Conservation (phyloP, 495 filamentous ascomycete genomes). For the Aspergillus taichungensis region DNA sequence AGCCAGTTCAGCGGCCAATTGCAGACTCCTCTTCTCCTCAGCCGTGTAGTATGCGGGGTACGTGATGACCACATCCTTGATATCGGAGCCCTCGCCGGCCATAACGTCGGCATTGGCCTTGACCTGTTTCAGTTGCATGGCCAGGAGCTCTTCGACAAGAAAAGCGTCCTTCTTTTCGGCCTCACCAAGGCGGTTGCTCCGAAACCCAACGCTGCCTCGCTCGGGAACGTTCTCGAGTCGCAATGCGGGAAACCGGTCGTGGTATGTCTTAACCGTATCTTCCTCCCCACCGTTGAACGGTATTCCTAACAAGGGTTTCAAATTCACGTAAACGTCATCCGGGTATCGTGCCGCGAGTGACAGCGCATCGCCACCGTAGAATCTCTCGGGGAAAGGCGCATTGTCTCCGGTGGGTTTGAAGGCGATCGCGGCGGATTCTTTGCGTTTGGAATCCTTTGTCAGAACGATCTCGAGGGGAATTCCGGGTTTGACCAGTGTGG, state of each 20-base stretch:
- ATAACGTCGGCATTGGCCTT: slow-evolving; percentile 76
- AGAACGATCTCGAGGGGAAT: slow-evolving; percentile 97
- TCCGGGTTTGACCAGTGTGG: slow-evolving; percentile 90
- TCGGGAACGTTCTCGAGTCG: slow-evolving; percentile 35
- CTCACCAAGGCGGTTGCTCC: slow-evolving; percentile 60
- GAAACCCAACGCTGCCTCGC: slow-evolving; percentile 66
- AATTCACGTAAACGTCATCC: slow-evolving; percentile 85
- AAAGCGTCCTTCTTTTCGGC: slow-evolving; percentile 61
- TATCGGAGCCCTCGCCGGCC: slow-evolving; percentile 65
- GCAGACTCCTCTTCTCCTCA: slow-evolving; percentile 76
- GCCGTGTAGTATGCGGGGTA: slow-evolving; percentile 85
- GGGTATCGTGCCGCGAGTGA: slow-evolving; percentile 82
- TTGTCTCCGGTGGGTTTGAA: slow-evolving; percentile 74
- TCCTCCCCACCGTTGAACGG: slow-evolving; percentile 43
- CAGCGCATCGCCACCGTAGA: slow-evolving; percentile 86
- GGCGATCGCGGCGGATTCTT: slow-evolving; percentile 83
- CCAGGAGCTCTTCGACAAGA: slow-evolving; percentile 84
- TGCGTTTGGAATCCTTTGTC: slow-evolving; percentile 96
- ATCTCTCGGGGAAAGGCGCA: slow-evolving; percentile 70
- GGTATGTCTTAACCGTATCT: slow-evolving; percentile 58
- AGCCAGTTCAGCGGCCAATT: slow-evolving; percentile 75
- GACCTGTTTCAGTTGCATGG: slow-evolving; percentile 91
- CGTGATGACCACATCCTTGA: slow-evolving; percentile 80
- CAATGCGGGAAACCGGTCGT: slow-evolving; percentile 58
- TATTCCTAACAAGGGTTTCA: slow-evolving; percentile 79